A percentile compares a stretch with the other conserved stretches of the same genome.
Conservation (phyloP, 225 moss, liverwort and hornwort genomes). For the Physcomitrellopsis africana region DNA sequence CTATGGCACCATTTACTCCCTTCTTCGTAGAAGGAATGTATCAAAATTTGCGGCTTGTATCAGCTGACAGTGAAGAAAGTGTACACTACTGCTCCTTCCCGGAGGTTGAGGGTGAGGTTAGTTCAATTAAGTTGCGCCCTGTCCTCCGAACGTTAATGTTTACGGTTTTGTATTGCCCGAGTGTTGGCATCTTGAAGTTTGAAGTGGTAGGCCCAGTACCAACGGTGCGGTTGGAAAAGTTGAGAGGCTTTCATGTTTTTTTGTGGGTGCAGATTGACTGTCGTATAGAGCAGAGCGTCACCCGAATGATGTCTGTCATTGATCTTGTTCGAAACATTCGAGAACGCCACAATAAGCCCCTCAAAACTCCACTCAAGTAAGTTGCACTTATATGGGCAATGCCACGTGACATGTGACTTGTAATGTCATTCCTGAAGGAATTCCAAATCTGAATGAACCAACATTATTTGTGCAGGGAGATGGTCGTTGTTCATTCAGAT, state of each 20-base stretch:
- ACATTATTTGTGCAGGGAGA: slow-evolving; percentile 56
- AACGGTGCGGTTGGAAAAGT: slow-evolving; percentile 13
- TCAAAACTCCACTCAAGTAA: slow-evolving; percentile 82
- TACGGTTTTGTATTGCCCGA: too few relatives aligned
- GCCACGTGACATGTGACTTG: background rate
- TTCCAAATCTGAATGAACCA: background rate
- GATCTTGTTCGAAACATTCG: slow-evolving; percentile 93
- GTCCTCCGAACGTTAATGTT: too few relatives aligned
- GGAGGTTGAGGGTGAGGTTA: slow-evolving; percentile 83
- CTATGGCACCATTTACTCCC: slow-evolving; percentile 97
- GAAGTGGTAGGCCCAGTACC: background rate
- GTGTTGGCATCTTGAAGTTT: background rate
- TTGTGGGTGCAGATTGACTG: slow-evolving; percentile 67
- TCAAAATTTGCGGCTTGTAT: slow-evolving; percentile 83
- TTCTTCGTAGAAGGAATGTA: slow-evolving; percentile 92
- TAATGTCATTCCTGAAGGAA: background rate
- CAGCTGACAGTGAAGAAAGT: slow-evolving; percentile 69
- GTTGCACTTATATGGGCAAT: slow-evolving; percentile 1
- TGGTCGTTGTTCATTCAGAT: slow-evolving; percentile 95
- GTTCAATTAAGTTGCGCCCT: slow-evolving; percentile 1
- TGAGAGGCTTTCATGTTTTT: background rate
- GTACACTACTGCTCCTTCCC: slow-evolving; percentile 93
- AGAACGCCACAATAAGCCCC: slow-evolving; percentile 86
- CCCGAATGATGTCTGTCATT: slow-evolving; percentile 94
- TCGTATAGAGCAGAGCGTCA: slow-evolving; percentile 89